phyloP scores from a whole-genome alignment of 371 early-diverging fungal species.

The Mortierella sp. region DNA sequence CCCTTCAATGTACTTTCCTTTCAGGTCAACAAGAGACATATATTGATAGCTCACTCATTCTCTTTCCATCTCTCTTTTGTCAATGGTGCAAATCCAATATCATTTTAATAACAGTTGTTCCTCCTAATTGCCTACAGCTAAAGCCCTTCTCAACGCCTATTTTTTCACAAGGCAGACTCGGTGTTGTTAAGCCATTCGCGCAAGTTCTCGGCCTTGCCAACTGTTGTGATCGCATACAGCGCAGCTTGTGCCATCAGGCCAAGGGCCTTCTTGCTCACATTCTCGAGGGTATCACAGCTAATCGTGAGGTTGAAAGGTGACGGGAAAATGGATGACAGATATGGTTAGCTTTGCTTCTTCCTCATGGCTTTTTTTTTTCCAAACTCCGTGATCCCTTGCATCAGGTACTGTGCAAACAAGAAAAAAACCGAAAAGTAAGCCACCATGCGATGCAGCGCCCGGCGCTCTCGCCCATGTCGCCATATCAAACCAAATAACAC shows the following conservation, averaged over 20 bases:
- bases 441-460: background rate
- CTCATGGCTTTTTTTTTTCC: background rate
- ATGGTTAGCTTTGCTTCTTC: constrained; percentile 1
- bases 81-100: background rate
- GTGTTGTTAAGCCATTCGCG: constrained; percentile 40
- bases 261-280: constrained; percentile 52
- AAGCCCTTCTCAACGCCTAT: background rate
- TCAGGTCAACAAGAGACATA: background rate
- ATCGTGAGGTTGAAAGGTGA: background rate
- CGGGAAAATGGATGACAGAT: background rate
- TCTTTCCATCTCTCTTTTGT: background rate
- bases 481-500: constrained; percentile 11
- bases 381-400: constrained; percentile 14
- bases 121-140: too few relatives aligned
- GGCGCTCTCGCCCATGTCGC: background rate
- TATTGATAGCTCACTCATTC: too few relatives aligned
- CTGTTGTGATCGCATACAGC: constrained; percentile 44
- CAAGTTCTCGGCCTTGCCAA: constrained; percentile 38
- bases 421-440: background rate
- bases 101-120: background rate
- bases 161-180: constrained; percentile 12
- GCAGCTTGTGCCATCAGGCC: constrained; percentile 53
- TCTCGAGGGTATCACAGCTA: constrained; percentile 58
- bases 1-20: background rate
- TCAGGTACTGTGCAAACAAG: background rate